Base-by-base conservation (phyloP, 164 flowering plant species). In the Annona cherimola region DNA sequence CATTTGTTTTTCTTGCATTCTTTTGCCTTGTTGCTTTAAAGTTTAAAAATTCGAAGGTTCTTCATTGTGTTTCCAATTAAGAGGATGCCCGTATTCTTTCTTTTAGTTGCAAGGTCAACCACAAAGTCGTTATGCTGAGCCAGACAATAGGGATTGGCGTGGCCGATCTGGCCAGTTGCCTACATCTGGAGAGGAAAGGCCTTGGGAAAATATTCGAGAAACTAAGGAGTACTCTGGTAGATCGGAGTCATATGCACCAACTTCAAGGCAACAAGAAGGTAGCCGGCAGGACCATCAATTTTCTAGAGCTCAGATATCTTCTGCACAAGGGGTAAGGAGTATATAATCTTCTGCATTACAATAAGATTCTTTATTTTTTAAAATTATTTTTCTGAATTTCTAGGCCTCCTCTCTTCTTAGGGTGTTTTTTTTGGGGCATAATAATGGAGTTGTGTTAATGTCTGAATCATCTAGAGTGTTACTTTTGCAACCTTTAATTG, bases 81-180 rank as follows among this genome's bases (percentile, higher is more conserved):
- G 42, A 43, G 19, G 12, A 40, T 9, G 9, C 43, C 14, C 59
- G 41, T 45, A 2, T n/a, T 67, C 43, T 55, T 39, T 5, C 63
- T 40, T 79, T 20, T 54, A 87, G 90, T 67, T 73, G 59, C 86
- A 74, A 63, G 81, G n/a, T 75, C 95, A 83, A 76, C 5, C 89
- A 44, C 94, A 84, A 75, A 77, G 73, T 74, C 94, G 94, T 63
- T 89, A 90, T 71, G 71, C 91, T 66, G 97, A 93, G 77, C 90
- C 90, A 44, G 98, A 93, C 77, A 86, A 79, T 68, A 96, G 96
- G 76, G 98, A 93, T 66, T 96, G 99, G 99, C 97, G 91, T 77
- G 87, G 82, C 26, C 86, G 96, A 19, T 74, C 94, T 41, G 83
- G 87, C 8, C 69, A 43, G 6, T 90, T 81, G 69, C 45, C 82